phyloP scores from a whole-genome alignment of 2,329 filamentous ascomycete genomes.

The Lasiodiplodia gonubiensis region DNA sequence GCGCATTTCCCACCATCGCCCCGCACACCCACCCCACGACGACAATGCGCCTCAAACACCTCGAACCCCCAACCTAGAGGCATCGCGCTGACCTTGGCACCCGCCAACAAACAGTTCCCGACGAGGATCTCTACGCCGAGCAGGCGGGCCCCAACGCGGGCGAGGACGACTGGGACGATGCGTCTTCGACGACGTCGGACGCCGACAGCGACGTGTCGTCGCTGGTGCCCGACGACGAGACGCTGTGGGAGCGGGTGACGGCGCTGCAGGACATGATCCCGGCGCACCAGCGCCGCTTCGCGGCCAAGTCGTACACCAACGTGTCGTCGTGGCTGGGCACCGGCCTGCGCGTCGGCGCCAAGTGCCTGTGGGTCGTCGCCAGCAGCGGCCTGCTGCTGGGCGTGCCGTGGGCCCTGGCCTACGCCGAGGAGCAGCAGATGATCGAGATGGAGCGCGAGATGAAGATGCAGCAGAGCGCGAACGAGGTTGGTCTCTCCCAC shows the following conservation, averaged over 20 bases:
- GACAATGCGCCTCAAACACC: neutral
- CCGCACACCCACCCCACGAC: neutral
- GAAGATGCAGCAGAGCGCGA: constrained; percentile 90
- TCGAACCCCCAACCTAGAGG: too few species aligned
- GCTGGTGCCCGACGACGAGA: constrained; percentile 35
- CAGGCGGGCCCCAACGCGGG: constrained; percentile 70
- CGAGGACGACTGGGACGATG: constrained; percentile 82
- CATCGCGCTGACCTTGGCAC: neutral
- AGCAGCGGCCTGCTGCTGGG: constrained; percentile 88
- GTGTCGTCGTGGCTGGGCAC: constrained; percentile 64
- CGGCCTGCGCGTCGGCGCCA: constrained; percentile 75
- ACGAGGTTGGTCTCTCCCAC: constrained; percentile 66
- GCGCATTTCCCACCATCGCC: constrained; percentile 2
- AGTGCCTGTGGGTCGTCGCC: constrained; percentile 87
- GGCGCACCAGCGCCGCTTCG: constrained; percentile 50
- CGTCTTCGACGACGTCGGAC: constrained; percentile 63
- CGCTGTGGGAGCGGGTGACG: constrained; percentile 49
- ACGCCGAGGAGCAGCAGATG: constrained; percentile 94
- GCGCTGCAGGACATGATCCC: constrained; percentile 54
- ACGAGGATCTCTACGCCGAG: constrained; percentile 85
- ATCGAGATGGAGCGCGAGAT: constrained; percentile 98
- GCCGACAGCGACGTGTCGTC: constrained; percentile 46
- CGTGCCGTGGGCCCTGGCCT: constrained; percentile 91
- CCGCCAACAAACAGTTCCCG: constrained; percentile 65
- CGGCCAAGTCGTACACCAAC: constrained; percentile 52